Conservation (phyloP, 768 basidiomycete species). For the Mycena vitilis region DNA sequence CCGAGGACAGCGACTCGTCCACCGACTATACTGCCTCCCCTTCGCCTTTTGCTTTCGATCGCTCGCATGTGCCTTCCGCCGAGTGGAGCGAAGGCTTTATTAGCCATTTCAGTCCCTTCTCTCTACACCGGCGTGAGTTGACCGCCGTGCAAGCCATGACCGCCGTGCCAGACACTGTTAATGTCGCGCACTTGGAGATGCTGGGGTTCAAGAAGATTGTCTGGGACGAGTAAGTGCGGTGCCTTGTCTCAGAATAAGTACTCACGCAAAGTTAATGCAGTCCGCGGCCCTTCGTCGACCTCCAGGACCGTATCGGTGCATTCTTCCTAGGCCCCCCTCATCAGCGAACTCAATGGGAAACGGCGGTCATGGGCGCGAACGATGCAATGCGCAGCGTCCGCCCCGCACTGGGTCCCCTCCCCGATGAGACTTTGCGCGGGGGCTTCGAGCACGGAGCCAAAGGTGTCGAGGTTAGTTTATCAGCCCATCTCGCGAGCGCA, state of each 20-base stretch:
- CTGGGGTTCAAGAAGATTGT: not conserved
- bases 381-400: not conserved
- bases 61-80: too few relatives aligned
- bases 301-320: not conserved
- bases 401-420: not conserved
- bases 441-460: not conserved
- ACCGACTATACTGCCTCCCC: too few relatives aligned
- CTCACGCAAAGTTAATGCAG: not conserved
- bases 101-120: too few relatives aligned
- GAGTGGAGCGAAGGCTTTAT: too few relatives aligned
- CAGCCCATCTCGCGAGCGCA: too few relatives aligned
- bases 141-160: not conserved
- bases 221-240: not conserved
- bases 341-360: not conserved
- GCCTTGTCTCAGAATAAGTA: not conserved
- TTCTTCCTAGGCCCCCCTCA: not conserved
- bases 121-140: not conserved
- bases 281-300: not conserved
- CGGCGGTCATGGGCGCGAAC: not conserved
- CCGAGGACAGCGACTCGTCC: too few relatives aligned
- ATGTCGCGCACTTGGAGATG: not conserved
- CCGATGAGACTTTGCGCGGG: not conserved
- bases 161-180: not conserved
- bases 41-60: too few relatives aligned
- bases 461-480: not conserved